Evolutionary conservation across 2,329 filamentous ascomycete genomes (phyloP), one percentile per base, ranked within the genome.

Genomic region (Sclerotinia trifoliorum): DNA sequence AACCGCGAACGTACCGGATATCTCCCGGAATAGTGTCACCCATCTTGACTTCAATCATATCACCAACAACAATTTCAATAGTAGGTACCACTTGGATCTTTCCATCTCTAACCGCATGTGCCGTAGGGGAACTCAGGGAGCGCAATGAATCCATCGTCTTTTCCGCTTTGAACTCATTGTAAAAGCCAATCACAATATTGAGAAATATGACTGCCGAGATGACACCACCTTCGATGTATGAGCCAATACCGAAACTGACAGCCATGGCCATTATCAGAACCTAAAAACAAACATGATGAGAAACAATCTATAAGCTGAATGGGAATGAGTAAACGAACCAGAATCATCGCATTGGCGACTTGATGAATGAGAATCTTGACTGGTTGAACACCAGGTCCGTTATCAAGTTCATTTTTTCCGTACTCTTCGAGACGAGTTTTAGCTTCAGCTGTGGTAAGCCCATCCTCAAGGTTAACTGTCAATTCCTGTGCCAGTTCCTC

Each of bases 301-400:
- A 75, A 65, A 69, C 65, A 49, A 65, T 51, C 32, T 21, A 7
- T 8, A 26, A 32, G 32, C 19, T 17, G 10, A 39, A 17, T 15
- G 46, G 44, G n/a, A 24, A 44, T 32, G 65, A 60, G 62, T 55
- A 60, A 64, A 65, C 66, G 56, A 75, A 77, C 88, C 78, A 91
- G 77, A 72, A 86, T 90, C 85, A 91, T 86, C 19, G 88, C 88
- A 77, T 91, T 91, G 69, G 87, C 87, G 65, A 91, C 81, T 75
- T 91, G 88, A 44, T 84, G 82, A 61, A 90, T 80, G 29, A 91
- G 79, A 70, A 91, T 90, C 75, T 89, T 88, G 67, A 84, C 72
- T 39, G 86, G 83, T 67, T 85, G 85, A 29, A 91, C 88, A 11
- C 85, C 85, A 65, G 83, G 80, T 8, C 81, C 83, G 58, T 88